These are phyloP conservation scores for Cystobasidium pallidum DNA, from an alignment of 1,284 basidiomycete species.

Conservation along the genomic window DNA sequence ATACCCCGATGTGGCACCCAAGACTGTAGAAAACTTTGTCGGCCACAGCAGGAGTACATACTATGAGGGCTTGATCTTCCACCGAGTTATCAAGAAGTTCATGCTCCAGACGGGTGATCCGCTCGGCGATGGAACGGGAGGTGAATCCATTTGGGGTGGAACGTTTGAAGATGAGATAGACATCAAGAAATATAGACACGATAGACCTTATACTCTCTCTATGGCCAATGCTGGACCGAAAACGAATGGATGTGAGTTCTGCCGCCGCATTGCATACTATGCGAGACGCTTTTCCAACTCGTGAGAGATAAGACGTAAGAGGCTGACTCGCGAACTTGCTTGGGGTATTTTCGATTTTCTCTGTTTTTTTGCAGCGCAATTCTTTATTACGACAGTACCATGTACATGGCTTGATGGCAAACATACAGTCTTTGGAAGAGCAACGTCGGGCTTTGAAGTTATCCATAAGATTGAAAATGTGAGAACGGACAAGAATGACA, in stretches of 20 bases:
- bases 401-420: slow-evolving; percentile 82
- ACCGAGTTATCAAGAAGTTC: slow-evolving; percentile 97
- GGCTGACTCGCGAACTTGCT: background rate
- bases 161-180: slow-evolving; percentile 97
- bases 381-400: slow-evolving; percentile 96
- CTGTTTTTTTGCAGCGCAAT: slow-evolving; percentile 66
- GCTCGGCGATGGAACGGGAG: slow-evolving; percentile 95
- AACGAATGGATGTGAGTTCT: slow-evolving; percentile 69
- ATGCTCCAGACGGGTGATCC: slow-evolving; percentile 69
- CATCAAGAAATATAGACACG: slow-evolving; percentile 78
- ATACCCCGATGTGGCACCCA: slow-evolving; percentile 88
- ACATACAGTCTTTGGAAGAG: slow-evolving; percentile 64
- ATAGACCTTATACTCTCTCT: slow-evolving; percentile 93
- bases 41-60: slow-evolving; percentile 89
- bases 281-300: background rate
- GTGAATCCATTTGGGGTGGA: slow-evolving; percentile 87
- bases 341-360: no score
- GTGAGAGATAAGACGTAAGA: slow-evolving; percentile 2
- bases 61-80: slow-evolving; percentile 93
- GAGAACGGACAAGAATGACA: slow-evolving; percentile 57
- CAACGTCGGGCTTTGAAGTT: slow-evolving; percentile 62
- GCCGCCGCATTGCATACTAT: background rate
- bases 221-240: slow-evolving; percentile 97
- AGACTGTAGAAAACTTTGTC: slow-evolving; percentile 96
- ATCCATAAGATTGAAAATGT: slow-evolving; percentile 82